phyloP scores from a whole-genome alignment of 2,329 filamentous ascomycete genomes.

The Cladosporium sp. region DNA sequence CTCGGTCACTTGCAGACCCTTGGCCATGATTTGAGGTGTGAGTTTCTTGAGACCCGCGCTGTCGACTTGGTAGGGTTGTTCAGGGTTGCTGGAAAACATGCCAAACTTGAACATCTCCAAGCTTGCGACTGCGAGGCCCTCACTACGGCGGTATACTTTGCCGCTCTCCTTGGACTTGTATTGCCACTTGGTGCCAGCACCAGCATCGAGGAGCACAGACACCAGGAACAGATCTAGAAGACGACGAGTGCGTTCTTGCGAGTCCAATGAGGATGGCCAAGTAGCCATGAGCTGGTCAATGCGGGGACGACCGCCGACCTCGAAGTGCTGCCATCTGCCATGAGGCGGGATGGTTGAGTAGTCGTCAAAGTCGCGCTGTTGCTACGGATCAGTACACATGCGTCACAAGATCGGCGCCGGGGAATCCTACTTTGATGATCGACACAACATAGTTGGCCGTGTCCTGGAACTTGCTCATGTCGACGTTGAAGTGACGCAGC shows the following conservation, averaged over 20 bases:
- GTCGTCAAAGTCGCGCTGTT: conserved; percentile 65
- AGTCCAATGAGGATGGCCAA: conserved; percentile 66
- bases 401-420: neutral
- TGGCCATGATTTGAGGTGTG: conserved; percentile 69
- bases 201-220: conserved; percentile 79
- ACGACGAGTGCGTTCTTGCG: conserved; percentile 68
- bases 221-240: conserved; percentile 74
- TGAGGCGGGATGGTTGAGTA: conserved; percentile 78
- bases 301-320: conserved; percentile 71
- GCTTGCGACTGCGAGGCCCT: conserved; percentile 75
- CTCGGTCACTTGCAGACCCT: conserved; percentile 78
- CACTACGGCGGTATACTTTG: conserved; percentile 75
- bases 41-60: conserved; percentile 71
- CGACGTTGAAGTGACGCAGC: conserved; percentile 82
- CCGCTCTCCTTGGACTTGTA: conserved; percentile 91
- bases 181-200: conserved; percentile 83
- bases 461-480: conserved; percentile 76
- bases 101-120: conserved; percentile 93
- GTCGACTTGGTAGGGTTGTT: conserved; percentile 86
- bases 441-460: conserved; percentile 85
- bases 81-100: conserved; percentile 75
- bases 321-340: conserved; percentile 79
- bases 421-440: conserved; percentile 74
- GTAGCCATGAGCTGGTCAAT: conserved; percentile 66
- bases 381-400: neutral